Evolutionary conservation across 169 alveolate species (phyloP), one percentile per base, ranked within the genome.

Genomic region (Plasmodium sp.): DNA sequence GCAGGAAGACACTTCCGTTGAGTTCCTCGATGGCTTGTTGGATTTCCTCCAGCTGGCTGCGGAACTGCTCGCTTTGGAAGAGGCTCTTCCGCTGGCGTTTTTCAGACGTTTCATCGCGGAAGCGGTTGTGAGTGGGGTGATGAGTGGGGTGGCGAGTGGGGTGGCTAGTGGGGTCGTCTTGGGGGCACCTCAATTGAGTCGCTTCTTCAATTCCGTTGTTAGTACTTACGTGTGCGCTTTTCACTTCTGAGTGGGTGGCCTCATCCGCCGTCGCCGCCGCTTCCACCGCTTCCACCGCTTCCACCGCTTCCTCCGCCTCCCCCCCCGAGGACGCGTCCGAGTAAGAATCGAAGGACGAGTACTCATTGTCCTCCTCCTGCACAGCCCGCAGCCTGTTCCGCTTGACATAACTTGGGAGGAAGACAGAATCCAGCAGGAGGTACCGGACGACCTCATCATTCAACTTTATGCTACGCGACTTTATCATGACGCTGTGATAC

Each of bases 261-360:
- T 31, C 45, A n/a, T 31, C 36, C 54, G 27, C 12, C 62, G 2
- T 22, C 3, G 27, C 27, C 27, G 2, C 72, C 16, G 81, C 27
- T 27, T 31, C 45, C 36, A 14, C 36, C 54, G 27, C 12, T 22
- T 14, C 62, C 3, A n/a, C n/a, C n/a, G n/a, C n/a, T n/a, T n/a
- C n/a, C n/a, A n/a, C n/a, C n/a, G n/a, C n/a, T 27, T 31, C 45
- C 36, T 31, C 36, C 54, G 27, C 12, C 62, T 14, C 62, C 3
- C 4, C 72, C 16, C 4, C 72, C 16, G 81, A 79, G 10, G 81
- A 56, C 1, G 31, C 16, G 2, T 88, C 90, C 5, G 94, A 88
- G 34, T 88, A 88, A 3, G 94, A 88, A 31, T 84, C 81, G 72
- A 88, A 88, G 2, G 94, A 88, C 7, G 94, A 88, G 36, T 88